Percentiles rank a stretch among this genome's conserved stretches.
Evolutionary conservation across 768 basidiomycete species (phyloP).

Genomic region (Rhizopogon roseolus): DNA sequence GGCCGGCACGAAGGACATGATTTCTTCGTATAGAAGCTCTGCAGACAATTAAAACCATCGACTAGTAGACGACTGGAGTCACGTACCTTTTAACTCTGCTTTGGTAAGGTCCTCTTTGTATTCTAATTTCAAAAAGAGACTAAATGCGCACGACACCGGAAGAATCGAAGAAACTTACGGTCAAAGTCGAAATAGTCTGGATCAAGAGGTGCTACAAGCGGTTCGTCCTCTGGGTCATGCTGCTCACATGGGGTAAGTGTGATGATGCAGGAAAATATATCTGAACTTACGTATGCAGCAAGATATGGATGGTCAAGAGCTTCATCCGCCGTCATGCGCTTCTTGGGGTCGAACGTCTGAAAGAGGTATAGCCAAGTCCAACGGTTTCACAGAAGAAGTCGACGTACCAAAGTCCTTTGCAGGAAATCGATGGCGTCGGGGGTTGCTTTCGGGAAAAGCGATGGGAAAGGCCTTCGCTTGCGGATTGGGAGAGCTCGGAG

Average conservation of each 20-base stretch:
- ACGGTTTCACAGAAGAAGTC: slow-evolving; percentile 28
- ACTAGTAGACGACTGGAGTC: background rate
- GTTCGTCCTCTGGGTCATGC: slow-evolving; percentile 91
- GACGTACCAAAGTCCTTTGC: slow-evolving; percentile 60
- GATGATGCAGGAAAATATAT: background rate
- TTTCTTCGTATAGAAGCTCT: slow-evolving; percentile 80
- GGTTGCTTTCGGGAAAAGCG: slow-evolving; percentile 75
- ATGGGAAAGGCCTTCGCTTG: slow-evolving; percentile 64
- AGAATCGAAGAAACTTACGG: slow-evolving; percentile 36
- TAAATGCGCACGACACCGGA: slow-evolving; percentile 2
- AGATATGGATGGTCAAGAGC: slow-evolving; percentile 83
- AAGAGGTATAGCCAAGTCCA: background rate
- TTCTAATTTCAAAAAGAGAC: slow-evolving; percentile 28
- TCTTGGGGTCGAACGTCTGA: slow-evolving; percentile 85
- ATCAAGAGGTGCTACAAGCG: slow-evolving; percentile 71
- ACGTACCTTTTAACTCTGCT: slow-evolving; percentile 60
- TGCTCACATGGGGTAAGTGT: slow-evolving; percentile 19
- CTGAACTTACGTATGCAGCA: slow-evolving; percentile 57
- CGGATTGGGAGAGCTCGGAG: slow-evolving; percentile 82
- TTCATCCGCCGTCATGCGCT: slow-evolving; percentile 77
- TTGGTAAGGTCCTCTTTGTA: slow-evolving; percentile 74
- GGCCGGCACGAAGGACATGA: slow-evolving; percentile 66
- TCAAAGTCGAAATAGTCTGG: slow-evolving; percentile 92
- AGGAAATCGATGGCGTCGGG: slow-evolving; percentile 70
- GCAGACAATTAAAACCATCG: slow-evolving; percentile 2